Evolutionary conservation across 2,329 filamentous ascomycete genomes (phyloP).

Genomic region (Calcarisporium arbuscula): DNA sequence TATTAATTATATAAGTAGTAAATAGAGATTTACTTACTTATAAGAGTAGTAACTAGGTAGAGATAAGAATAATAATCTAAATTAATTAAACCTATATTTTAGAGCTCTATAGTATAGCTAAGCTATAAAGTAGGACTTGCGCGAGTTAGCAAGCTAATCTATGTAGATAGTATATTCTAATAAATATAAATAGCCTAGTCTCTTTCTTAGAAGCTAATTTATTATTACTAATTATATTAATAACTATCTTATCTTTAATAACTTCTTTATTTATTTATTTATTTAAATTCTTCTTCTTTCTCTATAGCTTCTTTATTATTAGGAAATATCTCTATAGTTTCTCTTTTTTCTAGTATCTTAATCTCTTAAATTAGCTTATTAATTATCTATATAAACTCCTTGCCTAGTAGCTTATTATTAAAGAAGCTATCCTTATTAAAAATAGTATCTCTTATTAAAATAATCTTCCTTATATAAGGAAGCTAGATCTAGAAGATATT

Average conservation of each 20-base stretch:
- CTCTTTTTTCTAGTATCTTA: not conserved
- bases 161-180: not conserved
- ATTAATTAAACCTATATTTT: too few relatives aligned
- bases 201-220: not conserved
- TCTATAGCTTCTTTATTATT: too few relatives aligned
- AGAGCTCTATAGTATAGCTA: not conserved
- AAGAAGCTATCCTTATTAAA: not conserved
- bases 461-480: constrained; percentile 1
- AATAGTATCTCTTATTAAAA: constrained; percentile 3
- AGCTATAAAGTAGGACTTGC: too few relatives aligned
- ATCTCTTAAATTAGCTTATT: not conserved
- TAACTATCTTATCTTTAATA: not conserved
- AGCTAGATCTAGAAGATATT: constrained; percentile 3
- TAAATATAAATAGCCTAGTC: not conserved
- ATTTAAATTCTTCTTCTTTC: not conserved
- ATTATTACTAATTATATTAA: not conserved
- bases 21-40: too few relatives aligned
- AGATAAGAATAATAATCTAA: too few relatives aligned
- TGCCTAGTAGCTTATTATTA: not conserved
- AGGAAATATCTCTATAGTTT: not conserved
- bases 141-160: too few relatives aligned
- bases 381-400: too few relatives aligned
- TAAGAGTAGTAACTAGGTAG: not conserved
- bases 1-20: too few relatives aligned
- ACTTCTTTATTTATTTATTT: not conserved